phyloP scores from a whole-genome alignment of 2,329 filamentous ascomycete species.

The Xylaria sp. region DNA sequence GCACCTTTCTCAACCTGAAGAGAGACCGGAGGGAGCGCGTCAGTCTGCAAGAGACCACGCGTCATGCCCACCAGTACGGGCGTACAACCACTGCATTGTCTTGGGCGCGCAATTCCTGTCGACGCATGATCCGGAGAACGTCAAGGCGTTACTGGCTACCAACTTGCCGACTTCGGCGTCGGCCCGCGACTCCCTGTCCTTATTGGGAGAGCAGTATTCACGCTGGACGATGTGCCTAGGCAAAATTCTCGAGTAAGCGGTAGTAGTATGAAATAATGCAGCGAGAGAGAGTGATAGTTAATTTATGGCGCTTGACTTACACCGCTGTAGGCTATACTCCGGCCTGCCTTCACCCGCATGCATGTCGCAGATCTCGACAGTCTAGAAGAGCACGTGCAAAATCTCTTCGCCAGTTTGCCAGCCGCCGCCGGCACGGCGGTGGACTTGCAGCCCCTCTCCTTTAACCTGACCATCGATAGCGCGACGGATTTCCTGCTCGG shows the following conservation, averaged over 20 bases:
- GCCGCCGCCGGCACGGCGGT: background rate
- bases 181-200: background rate
- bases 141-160: constrained; percentile 25
- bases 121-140: constrained; percentile 15
- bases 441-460: constrained; percentile 22
- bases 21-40: background rate
- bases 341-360: background rate
- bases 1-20: background rate
- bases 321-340: background rate
- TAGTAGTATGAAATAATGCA: no score
- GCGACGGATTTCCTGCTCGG: constrained; percentile 20
- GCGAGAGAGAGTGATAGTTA: background rate
- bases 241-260: constrained; percentile 15
- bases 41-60: background rate
- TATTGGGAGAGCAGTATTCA: constrained; percentile 28
- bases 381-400: constrained; percentile 14
- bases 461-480: constrained; percentile 17
- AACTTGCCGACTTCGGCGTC: constrained; percentile 1
- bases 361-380: constrained; percentile 17
- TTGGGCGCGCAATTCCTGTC: background rate
- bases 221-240: constrained; percentile 17
- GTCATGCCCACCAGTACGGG: background rate
- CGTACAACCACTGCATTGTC: background rate
- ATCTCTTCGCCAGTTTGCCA: background rate
- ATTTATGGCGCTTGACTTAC: background rate